Evolutionary conservation across 371 early-diverging fungal species (phyloP).

Genomic region (Haplosporangium sp.): DNA sequence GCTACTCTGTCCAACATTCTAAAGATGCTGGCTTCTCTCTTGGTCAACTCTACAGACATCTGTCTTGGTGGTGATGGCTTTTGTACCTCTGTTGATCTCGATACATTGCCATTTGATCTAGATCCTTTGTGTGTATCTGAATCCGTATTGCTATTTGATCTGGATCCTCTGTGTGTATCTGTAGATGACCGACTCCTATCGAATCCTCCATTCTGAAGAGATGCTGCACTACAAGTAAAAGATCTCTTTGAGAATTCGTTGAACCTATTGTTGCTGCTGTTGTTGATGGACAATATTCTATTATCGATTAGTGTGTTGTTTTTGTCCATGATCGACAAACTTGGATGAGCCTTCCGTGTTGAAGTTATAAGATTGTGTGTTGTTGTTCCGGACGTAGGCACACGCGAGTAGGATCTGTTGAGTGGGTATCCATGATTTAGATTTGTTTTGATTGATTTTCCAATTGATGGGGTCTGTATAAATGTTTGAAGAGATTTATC

Average conservation of each 20-base stretch:
- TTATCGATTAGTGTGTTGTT: background rate
- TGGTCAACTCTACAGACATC: constrained; percentile 57
- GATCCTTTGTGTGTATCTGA: background rate
- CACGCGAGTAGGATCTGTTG: background rate
- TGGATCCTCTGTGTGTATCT: background rate
- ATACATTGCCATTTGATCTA: background rate
- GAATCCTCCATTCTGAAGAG: background rate
- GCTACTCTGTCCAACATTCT: constrained; percentile 69
- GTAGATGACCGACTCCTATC: background rate
- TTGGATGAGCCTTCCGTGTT: background rate
- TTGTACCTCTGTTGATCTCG: background rate
- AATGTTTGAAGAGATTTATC: background rate
- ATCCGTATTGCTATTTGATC: background rate
- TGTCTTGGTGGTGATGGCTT: background rate
- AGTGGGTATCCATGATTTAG: background rate
- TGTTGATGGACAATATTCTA: background rate
- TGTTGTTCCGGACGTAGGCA: too few species aligned
- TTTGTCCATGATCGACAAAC: background rate
- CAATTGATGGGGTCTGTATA: background rate
- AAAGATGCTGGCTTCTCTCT: constrained; percentile 74
- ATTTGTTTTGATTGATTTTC: background rate
- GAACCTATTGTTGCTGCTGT: background rate
- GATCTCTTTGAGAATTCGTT: background rate
- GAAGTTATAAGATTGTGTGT: too few species aligned
- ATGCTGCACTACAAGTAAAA: background rate